Evolutionary conservation across 495 filamentous ascomycete species (phyloP).

Genomic region (Neurospora sp.): DNA sequence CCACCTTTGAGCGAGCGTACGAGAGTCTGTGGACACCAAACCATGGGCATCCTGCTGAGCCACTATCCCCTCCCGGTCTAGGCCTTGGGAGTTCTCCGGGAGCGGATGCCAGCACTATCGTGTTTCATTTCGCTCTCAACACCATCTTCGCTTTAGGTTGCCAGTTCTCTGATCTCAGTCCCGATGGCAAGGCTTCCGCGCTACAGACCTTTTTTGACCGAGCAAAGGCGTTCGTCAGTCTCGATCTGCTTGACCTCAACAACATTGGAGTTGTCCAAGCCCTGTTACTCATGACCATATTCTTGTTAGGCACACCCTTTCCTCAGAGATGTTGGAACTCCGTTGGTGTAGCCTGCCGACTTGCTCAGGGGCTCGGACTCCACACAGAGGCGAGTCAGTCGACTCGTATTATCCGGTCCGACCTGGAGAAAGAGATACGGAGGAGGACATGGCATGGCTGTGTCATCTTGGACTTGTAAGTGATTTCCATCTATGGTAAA

Average conservation of each 20-base stretch:
- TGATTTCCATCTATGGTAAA: neutral
- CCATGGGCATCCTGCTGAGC: constrained; percentile 10
- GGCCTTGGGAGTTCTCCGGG: constrained; percentile 33
- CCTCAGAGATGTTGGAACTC: constrained; percentile 39
- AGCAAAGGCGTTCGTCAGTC: constrained; percentile 32
- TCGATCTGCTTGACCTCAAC: constrained; percentile 35
- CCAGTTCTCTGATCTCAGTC: constrained; percentile 33
- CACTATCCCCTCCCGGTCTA: constrained; percentile 10
- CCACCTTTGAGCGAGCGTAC: constrained; percentile 33
- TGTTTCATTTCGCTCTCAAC: constrained; percentile 38
- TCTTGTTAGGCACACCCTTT: constrained; percentile 38
- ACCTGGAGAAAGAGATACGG: constrained; percentile 33
- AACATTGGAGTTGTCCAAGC: constrained; percentile 38
- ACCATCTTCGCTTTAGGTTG: constrained; percentile 35
- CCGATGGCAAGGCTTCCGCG: constrained; percentile 24
- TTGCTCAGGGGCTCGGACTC: constrained; percentile 38
- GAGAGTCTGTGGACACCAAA: constrained; percentile 31
- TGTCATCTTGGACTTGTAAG: constrained; percentile 38
- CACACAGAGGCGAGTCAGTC: constrained; percentile 28
- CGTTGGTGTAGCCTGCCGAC: constrained; percentile 37
- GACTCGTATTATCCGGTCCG: constrained; percentile 12
- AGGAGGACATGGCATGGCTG: constrained; percentile 41
- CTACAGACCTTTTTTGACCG: constrained; percentile 37
- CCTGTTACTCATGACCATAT: constrained; percentile 32
- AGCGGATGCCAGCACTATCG: constrained; percentile 28